Conservation (phyloP, 2,329 filamentous ascomycete species). For the Westerdykella aurantiaca region DNA sequence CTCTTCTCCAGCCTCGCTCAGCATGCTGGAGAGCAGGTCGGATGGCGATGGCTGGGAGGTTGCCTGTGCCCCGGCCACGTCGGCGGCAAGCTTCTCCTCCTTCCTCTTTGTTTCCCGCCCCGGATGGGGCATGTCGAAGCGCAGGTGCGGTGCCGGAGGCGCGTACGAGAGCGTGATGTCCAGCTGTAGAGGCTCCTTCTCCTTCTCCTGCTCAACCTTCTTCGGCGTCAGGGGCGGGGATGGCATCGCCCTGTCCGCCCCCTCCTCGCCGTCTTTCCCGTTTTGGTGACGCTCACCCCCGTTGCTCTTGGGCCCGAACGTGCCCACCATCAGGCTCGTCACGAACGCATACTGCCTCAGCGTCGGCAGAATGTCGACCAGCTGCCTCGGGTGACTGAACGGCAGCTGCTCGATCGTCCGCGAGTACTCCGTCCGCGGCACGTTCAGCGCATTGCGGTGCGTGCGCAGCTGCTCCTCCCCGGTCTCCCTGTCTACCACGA, state of each 20-base stretch:
- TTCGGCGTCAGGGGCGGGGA: slow-evolving; percentile 20
- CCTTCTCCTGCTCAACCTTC: slow-evolving; percentile 17
- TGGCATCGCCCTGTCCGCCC: too few species aligned
- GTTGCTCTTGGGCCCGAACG: slow-evolving; percentile 40
- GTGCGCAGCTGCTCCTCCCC: slow-evolving; percentile 18
- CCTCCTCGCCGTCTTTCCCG: background rate
- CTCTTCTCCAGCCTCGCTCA: background rate
- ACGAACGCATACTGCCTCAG: slow-evolving; percentile 71
- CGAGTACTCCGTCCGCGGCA: slow-evolving; percentile 68
- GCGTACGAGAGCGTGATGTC: slow-evolving; percentile 29
- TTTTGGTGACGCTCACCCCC: slow-evolving; percentile 1
- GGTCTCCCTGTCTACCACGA: slow-evolving; percentile 7
- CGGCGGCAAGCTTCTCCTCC: slow-evolving; percentile 1
- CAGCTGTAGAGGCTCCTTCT: slow-evolving; percentile 13
- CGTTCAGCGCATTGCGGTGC: slow-evolving; percentile 57
- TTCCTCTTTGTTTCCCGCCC: slow-evolving; percentile 3
- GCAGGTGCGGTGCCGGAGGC: slow-evolving; percentile 29
- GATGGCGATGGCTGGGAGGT: background rate
- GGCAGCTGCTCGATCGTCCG: slow-evolving; percentile 62
- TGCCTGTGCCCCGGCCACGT: background rate
- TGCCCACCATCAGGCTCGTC: slow-evolving; percentile 57
- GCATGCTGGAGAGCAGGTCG: slow-evolving; percentile 6
- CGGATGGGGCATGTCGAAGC: slow-evolving; percentile 27
- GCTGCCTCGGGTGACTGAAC: slow-evolving; percentile 71
- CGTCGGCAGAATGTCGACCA: slow-evolving; percentile 64